These are phyloP conservation scores for Vicia villosa DNA, from an alignment of 306 rosid genomes.

Conservation along the genomic window DNA sequence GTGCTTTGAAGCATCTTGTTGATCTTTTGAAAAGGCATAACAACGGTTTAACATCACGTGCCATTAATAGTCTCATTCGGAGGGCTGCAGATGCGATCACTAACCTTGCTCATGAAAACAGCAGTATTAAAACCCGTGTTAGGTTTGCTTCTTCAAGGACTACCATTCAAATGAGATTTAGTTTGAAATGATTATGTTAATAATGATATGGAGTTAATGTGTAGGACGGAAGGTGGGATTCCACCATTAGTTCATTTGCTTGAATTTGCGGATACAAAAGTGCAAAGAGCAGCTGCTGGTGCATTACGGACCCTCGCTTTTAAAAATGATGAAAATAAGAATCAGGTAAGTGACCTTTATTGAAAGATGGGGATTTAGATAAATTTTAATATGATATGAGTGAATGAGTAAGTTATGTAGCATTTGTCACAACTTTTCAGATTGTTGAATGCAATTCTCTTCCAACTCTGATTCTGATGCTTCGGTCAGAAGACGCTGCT, in stretches of 20 bases:
- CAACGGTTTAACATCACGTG: conserved; percentile 59
- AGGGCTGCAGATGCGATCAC: conserved; percentile 98
- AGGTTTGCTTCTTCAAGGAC: conserved; percentile 59
- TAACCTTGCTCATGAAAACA: conserved; percentile 97
- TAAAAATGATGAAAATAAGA: conserved; percentile 93
- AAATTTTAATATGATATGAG: conserved; percentile 1
- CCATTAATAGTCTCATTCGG: conserved; percentile 87
- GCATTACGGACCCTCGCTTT: conserved; percentile 93
- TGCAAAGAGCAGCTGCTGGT: conserved; percentile 99
- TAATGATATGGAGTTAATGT: conserved; percentile 35
- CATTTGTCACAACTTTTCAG: conserved; percentile 53
- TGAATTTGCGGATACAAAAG: conserved; percentile 87
- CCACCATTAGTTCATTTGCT: conserved; percentile 97
- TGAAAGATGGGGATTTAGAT: conserved; percentile 23
- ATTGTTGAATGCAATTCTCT: conserved; percentile 98
- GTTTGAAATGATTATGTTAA: conserved; percentile 22
- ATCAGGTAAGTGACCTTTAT: conserved; percentile 63
- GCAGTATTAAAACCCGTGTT: conserved; percentile 91
- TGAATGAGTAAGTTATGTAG: conserved; percentile 13
- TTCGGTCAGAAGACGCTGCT: conserved; percentile 93
- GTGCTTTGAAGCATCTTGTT: conserved; percentile 84
- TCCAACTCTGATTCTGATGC: conserved; percentile 94
- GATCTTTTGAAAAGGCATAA: conserved; percentile 81
- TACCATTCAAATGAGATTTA: conserved; percentile 24
- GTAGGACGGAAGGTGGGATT: conserved; percentile 96